These are phyloP conservation scores for Alternaria hordeiaustralica DNA, from an alignment of 2,329 filamentous ascomycete genomes.

Conservation along the genomic window DNA sequence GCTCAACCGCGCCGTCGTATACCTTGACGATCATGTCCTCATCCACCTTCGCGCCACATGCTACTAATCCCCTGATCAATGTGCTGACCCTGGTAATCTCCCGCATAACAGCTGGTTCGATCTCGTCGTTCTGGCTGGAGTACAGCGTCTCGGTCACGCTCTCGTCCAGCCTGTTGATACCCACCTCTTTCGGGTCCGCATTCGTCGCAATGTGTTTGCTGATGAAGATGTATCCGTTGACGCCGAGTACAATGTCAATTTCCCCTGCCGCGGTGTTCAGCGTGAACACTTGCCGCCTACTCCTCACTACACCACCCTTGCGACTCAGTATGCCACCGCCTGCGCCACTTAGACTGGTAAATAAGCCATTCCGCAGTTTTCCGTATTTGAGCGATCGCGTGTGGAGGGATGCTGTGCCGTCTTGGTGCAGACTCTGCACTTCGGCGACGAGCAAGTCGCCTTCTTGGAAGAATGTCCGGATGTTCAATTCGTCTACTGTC, in stretches of 20 bases:
- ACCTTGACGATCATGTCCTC: slow-evolving; percentile 85
- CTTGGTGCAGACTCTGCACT: slow-evolving; percentile 85
- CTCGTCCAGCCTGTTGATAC: slow-evolving; percentile 88
- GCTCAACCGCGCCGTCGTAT: slow-evolving; percentile 81
- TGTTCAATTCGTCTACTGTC: slow-evolving; percentile 95
- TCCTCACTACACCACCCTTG: slow-evolving; percentile 78
- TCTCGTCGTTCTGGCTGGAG: slow-evolving; percentile 91
- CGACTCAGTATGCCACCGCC: slow-evolving; percentile 64
- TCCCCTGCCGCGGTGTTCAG: slow-evolving; percentile 64
- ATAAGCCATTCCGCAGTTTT: slow-evolving; percentile 92
- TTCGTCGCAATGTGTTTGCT: slow-evolving; percentile 75
- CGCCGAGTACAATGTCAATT: slow-evolving; percentile 86
- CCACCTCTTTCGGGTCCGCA: slow-evolving; percentile 60
- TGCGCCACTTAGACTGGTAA: slow-evolving; percentile 79
- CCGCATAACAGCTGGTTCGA: slow-evolving; percentile 75
- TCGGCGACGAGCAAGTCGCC: slow-evolving; percentile 94
- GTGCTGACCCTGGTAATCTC: slow-evolving; percentile 87
- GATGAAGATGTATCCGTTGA: slow-evolving; percentile 98
- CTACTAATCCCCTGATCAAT: slow-evolving; percentile 81
- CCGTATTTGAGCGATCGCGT: slow-evolving; percentile 92
- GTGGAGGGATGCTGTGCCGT: slow-evolving; percentile 86
- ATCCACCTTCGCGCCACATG: slow-evolving; percentile 83
- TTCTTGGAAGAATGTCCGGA: slow-evolving; percentile 95
- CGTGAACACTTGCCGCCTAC: slow-evolving; percentile 87
- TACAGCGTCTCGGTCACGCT: slow-evolving; percentile 85